Base-by-base conservation (phyloP, 805 yeast genomes). In the Naumovozyma baii region DNA sequence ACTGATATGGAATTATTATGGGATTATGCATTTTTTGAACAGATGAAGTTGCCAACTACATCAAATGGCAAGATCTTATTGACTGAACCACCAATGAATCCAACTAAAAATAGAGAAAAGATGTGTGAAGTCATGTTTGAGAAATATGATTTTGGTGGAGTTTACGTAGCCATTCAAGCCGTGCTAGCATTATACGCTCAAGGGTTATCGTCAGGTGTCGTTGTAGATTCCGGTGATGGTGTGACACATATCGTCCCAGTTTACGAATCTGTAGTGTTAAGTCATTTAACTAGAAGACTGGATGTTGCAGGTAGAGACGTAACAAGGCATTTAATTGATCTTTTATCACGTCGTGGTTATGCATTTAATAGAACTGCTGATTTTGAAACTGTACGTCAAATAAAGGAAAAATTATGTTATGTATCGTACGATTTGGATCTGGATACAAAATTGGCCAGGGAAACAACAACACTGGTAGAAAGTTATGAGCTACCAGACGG, bases 271-370 rank as follows among this genome's bases (percentile, higher is more conserved):
- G 95, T 85, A 33, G 98, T 92, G n/a, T 74, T 92, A 59, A 90
- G 85, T 62, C 97, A 92, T 63, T 71, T 86, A 54, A 90, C 96
- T 15, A 76, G 81, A 56, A 78, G 98, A 60, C 70, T 92, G 52
- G 96, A 92, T 62, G 95, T 92, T 45, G 98, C 98, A 3, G 98
- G 98, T 52, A 77, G 98, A 62, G 98, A 92, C 57, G 96, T 92
- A 36, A 92, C 98, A n/a, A 77, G 96, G 57, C 86, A 92, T 63
- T 72, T 92, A 64, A 88, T 92, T 64, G 92, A 82, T 54, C 70
- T 92, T 49, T 70, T 92, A 54, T 75, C 94, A 46, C 85, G 97
- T 65, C 80, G 96, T 52, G 98, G 98, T 34, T 92, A 92, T 62
- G 96, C 97, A 2, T 90, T 92, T 67, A 92, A 92, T 69, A 78